Evolutionary conservation across 805 yeast species (phyloP).

Genomic region (Yarrowia sp.): DNA sequence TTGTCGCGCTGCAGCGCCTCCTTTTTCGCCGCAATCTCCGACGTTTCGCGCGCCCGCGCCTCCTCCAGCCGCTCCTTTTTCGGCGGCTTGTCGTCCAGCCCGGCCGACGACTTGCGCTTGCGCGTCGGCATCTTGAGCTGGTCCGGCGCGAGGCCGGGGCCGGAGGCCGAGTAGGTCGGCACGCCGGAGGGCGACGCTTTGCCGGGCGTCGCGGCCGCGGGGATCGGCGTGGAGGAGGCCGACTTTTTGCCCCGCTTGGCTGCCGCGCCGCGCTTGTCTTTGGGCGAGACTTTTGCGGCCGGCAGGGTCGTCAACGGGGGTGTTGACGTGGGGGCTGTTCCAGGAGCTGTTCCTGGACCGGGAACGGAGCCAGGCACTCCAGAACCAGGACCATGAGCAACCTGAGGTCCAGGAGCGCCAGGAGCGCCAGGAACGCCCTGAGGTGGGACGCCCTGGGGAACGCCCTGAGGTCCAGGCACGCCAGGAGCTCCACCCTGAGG

Average conservation of each 20-base stretch:
- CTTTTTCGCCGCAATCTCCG: conserved; percentile 30
- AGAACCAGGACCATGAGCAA: conserved; percentile 28
- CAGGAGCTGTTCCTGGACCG: no score
- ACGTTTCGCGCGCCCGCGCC: conserved; percentile 30
- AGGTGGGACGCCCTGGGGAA: conserved; percentile 29
- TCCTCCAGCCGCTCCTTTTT: conserved; percentile 28
- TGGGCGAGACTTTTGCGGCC: conserved; percentile 2
- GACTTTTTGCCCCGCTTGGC: conserved; percentile 7
- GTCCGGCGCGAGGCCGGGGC: conserved; percentile 33
- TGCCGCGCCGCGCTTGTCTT: not conserved
- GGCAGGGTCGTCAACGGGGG: not conserved
- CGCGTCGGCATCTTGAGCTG: conserved; percentile 35
- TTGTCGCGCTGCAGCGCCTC: conserved; percentile 37
- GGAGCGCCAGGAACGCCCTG: conserved; percentile 29
- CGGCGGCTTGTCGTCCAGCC: conserved; percentile 29
- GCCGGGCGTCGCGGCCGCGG: not conserved
- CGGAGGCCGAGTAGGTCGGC: conserved; percentile 31
- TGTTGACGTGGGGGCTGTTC: conserved; percentile 25
- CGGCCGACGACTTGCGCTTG: conserved; percentile 32
- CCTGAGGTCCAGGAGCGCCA: not conserved
- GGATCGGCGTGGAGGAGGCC: not conserved
- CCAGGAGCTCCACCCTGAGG: not conserved
- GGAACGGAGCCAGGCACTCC: no score
- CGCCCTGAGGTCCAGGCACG: conserved; percentile 8
- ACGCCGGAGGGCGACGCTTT: conserved; percentile 33